These are phyloP conservation scores for Aspergillus costaricaensis DNA, from an alignment of 2,329 filamentous ascomycete species.

Conservation along the genomic window DNA sequence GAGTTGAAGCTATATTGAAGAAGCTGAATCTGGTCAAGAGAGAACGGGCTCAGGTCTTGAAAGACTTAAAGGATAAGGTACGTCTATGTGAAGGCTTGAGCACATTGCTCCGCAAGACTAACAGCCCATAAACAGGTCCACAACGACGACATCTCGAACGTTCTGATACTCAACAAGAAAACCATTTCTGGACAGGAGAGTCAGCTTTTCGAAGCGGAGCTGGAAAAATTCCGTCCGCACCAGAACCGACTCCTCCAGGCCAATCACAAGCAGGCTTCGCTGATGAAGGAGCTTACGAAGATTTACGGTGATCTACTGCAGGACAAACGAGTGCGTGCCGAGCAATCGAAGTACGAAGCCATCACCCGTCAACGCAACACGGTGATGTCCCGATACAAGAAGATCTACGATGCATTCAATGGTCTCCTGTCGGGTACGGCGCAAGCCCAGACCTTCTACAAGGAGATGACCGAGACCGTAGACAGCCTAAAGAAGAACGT, in stretches of 20 bases:
- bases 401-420: slow-evolving; percentile 88
- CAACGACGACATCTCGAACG: slow-evolving; percentile 95
- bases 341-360: slow-evolving; percentile 92
- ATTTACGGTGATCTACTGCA: slow-evolving; percentile 86
- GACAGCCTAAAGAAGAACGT: slow-evolving; percentile 94
- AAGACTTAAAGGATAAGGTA: slow-evolving; percentile 97
- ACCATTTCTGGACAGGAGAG: slow-evolving; percentile 88
- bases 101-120: not conserved
- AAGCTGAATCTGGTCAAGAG: slow-evolving; percentile 90
- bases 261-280: slow-evolving; percentile 87
- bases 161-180: slow-evolving; percentile 97
- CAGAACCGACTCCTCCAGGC: slow-evolving; percentile 90
- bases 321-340: slow-evolving; percentile 88
- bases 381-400: slow-evolving; percentile 84
- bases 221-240: slow-evolving; percentile 95
- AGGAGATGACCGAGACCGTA: slow-evolving; percentile 92
- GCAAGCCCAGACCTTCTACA: slow-evolving; percentile 89
- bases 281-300: slow-evolving; percentile 92
- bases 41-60: slow-evolving; percentile 86
- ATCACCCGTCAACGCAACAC: slow-evolving; percentile 80
- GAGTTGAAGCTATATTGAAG: slow-evolving; percentile 86
- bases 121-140: slow-evolving; percentile 64
- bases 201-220: slow-evolving; percentile 89
- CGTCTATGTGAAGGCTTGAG: slow-evolving; percentile 22
- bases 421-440: slow-evolving; percentile 83